Percentiles rank a stretch among this genome's conserved stretches.
Conservation (phyloP, 192 early-diverging fungal species). For the Dimargaris cristalligena region DNA sequence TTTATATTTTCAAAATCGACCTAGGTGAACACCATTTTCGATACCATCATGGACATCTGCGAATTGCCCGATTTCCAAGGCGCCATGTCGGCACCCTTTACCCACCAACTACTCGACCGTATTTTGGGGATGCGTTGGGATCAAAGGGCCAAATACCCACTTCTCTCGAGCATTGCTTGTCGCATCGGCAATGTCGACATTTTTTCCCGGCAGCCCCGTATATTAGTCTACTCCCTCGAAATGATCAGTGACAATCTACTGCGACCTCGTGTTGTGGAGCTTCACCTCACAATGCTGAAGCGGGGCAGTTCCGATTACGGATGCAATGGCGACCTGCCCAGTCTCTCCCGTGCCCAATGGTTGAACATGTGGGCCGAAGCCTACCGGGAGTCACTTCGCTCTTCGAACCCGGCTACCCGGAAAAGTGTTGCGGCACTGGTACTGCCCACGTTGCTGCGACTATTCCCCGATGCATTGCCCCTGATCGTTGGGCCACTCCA, state of each 20-base stretch:
- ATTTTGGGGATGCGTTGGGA: slow-evolving; percentile 63
- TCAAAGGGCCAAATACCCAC: slow-evolving; percentile 67
- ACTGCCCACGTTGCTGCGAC: neutral
- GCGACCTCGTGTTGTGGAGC: neutral
- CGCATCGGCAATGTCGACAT: slow-evolving; percentile 21
- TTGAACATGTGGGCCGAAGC: neutral
- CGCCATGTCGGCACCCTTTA: slow-evolving; percentile 25
- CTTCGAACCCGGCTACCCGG: neutral
- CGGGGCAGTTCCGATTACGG: too few species aligned
- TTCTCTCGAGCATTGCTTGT: slow-evolving; percentile 43
- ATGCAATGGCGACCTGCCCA: too few species aligned
- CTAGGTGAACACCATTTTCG: slow-evolving; percentile 44
- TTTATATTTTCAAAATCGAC: too few species aligned
- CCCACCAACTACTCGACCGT: slow-evolving; percentile 39
- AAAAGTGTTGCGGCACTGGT: neutral
- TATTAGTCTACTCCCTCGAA: neutral
- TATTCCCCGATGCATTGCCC: neutral
- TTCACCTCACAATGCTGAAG: neutral
- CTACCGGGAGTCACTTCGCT: neutral
- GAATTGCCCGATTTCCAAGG: slow-evolving; percentile 1
- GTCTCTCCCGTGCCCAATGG: neutral
- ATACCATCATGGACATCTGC: slow-evolving; percentile 46
- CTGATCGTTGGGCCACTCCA: too few species aligned
- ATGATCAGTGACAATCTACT: neutral
- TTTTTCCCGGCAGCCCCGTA: neutral